Evolutionary conservation across 116 monocot genomes (phyloP).

Genomic region (Dioscorea cayenensis): DNA sequence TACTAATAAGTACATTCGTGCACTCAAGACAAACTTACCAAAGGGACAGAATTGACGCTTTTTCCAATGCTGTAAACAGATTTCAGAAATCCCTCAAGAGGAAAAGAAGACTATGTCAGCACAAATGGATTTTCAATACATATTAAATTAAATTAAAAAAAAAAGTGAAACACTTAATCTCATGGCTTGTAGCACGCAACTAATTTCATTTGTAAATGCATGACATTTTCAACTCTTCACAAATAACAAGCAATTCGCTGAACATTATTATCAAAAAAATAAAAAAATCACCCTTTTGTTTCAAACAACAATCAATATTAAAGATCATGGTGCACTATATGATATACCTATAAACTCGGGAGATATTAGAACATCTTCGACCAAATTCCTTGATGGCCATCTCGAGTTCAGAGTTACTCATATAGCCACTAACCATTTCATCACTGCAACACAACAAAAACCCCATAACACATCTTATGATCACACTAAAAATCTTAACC

Average conservation of each 20-base stretch:
- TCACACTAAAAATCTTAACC: not conserved
- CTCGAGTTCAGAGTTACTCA: slow-evolving; percentile 82
- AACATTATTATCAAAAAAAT: not conserved
- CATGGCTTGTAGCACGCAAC: not conserved
- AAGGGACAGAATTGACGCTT: slow-evolving; percentile 60
- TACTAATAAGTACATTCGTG: not conserved
- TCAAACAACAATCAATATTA: not conserved
- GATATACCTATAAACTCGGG: slow-evolving; percentile 75
- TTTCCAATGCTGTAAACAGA: slow-evolving; percentile 69
- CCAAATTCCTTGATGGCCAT: slow-evolving; percentile 51
- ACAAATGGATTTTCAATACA: not conserved
- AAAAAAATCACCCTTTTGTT: not conserved
- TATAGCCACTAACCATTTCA: slow-evolving; percentile 49
- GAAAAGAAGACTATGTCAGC: slow-evolving; percentile 39
- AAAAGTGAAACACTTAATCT: not conserved
- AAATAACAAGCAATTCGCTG: not conserved
- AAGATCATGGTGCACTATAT: not conserved
- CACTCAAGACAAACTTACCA: slow-evolving; percentile 36
- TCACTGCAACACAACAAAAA: slow-evolving; percentile 31
- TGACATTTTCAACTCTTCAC: not conserved
- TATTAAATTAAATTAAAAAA: not conserved
- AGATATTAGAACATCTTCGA: slow-evolving; percentile 67
- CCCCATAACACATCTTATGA: not conserved
- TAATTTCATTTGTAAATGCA: not conserved
- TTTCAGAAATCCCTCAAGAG: slow-evolving; percentile 55